phyloP scores from a whole-genome alignment of 441 rosid species.

The Pelargonium exstipulatum region DNA sequence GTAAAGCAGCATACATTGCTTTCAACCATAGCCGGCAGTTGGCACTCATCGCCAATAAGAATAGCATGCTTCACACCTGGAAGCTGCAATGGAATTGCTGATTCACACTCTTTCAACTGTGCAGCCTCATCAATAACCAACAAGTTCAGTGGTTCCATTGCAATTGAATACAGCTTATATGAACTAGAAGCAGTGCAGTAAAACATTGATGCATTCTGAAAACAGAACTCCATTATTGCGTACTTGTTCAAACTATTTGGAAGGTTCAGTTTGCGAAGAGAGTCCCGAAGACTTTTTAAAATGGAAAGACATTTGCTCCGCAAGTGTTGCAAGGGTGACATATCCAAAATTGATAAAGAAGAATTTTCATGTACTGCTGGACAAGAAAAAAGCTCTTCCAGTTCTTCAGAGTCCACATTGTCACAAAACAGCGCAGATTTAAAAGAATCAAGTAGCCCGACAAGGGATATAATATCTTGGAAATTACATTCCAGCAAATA shows the following conservation, averaged over 20 bases:
- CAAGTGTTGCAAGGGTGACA: not conserved
- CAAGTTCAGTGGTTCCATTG: conserved; percentile 26
- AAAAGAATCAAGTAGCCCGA: conserved; percentile 30
- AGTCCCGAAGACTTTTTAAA: conserved; percentile 19
- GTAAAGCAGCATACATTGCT: conserved; percentile 31
- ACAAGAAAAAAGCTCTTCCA: conserved; percentile 26
- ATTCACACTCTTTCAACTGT: conserved; percentile 45
- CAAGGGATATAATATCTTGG: conserved; percentile 16
- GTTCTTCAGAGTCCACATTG: conserved; percentile 22
- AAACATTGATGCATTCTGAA: conserved; percentile 24
- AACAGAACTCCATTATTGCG: conserved; percentile 26
- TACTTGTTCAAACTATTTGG: conserved; percentile 17
- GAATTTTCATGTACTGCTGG: not conserved
- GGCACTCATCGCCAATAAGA: conserved; percentile 45
- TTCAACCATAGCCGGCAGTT: conserved; percentile 33
- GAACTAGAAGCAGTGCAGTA: conserved; percentile 42
- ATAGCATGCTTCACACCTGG: conserved; percentile 28
- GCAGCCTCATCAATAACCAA: conserved; percentile 50
- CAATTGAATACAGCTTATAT: conserved; percentile 24
- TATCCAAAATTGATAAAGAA: not conserved
- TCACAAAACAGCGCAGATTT: conserved; percentile 16
- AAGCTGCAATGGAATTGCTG: conserved; percentile 38
- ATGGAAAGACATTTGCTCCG: conserved; percentile 28
- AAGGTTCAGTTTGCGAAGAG: conserved; percentile 22
- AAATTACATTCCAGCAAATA: conserved; percentile 17